Conservation (phyloP, 2,329 filamentous ascomycete species). For the Epichloe elymi region DNA sequence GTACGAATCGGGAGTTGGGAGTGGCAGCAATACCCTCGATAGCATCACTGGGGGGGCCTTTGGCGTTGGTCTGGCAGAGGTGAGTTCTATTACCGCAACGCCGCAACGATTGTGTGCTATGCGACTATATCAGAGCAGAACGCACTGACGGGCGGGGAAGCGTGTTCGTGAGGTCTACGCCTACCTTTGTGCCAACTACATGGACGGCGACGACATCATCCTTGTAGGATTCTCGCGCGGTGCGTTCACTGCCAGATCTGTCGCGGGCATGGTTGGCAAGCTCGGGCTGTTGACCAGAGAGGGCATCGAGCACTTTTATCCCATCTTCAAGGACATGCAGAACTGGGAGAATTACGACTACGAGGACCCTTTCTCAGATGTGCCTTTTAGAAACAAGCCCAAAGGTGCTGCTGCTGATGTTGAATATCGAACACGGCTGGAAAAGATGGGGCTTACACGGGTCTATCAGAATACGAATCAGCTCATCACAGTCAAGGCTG, state of each 20-base stretch:
- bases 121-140: too few species aligned
- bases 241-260: slow-evolving; percentile 44
- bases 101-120: background rate
- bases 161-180: slow-evolving; percentile 47
- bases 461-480: slow-evolving; percentile 26
- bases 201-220: slow-evolving; percentile 42
- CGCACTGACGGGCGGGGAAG: slow-evolving; percentile 16
- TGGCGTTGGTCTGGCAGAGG: slow-evolving; percentile 40
- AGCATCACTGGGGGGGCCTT: slow-evolving; percentile 41
- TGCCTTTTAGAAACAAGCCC: slow-evolving; percentile 36
- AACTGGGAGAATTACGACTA: slow-evolving; percentile 34
- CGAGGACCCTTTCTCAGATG: slow-evolving; percentile 31
- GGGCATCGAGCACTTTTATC: slow-evolving; percentile 40
- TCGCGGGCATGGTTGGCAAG: slow-evolving; percentile 38
- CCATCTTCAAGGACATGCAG: slow-evolving; percentile 43
- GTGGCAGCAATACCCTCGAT: slow-evolving; percentile 35
- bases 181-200: slow-evolving; percentile 49
- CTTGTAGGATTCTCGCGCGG: slow-evolving; percentile 45
- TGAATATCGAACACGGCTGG: slow-evolving; percentile 30
- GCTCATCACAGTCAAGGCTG: slow-evolving; percentile 30
- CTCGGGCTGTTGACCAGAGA: slow-evolving; percentile 39
- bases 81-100: slow-evolving; percentile 11
- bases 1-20: slow-evolving; percentile 49
- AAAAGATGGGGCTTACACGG: slow-evolving; percentile 30
- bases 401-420: slow-evolving; percentile 27